Evolutionary conservation across 106 monocot genomes (phyloP).

Genomic region (Cymbidium sinense): DNA sequence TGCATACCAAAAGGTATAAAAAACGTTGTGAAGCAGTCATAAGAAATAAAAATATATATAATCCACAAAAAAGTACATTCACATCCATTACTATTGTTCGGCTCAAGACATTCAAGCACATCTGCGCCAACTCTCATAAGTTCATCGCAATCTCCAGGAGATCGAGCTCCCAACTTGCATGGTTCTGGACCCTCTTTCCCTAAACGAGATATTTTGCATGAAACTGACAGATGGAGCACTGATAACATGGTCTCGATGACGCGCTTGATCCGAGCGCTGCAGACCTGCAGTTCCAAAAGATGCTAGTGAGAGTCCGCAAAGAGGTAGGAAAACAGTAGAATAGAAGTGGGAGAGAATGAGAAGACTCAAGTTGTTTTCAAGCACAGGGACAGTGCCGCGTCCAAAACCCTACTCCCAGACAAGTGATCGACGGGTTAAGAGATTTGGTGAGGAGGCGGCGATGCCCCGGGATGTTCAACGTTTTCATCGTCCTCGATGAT

Average conservation of each 20-base stretch:
- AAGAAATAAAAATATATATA: background rate
- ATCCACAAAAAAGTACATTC: background rate
- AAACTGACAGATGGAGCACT: constrained; percentile 38
- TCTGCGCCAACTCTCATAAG: constrained; percentile 38
- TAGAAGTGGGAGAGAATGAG: background rate
- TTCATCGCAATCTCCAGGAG: constrained; percentile 27
- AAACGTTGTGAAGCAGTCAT: background rate
- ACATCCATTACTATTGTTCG: constrained; percentile 19
- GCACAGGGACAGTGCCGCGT: constrained; percentile 79
- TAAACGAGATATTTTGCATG: constrained; percentile 30
- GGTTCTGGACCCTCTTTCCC: constrained; percentile 10
- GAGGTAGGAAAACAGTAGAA: background rate
- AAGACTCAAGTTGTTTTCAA: constrained; percentile 45
- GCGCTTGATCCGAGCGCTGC: constrained; percentile 30
- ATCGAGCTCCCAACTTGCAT: constrained; percentile 54
- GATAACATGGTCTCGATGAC: constrained; percentile 38
- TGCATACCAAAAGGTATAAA: background rate
- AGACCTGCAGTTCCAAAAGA: constrained; percentile 20
- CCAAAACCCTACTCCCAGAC: constrained; percentile 51
- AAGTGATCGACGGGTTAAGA: constrained; percentile 29
- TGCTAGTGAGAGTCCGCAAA: background rate
- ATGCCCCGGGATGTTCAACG: background rate
- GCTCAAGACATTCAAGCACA: constrained; percentile 41
- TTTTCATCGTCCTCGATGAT: background rate
- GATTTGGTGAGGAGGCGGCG: constrained; percentile 50